Conservation (phyloP, 1,284 basidiomycete species). For the Ustilago sp. region DNA sequence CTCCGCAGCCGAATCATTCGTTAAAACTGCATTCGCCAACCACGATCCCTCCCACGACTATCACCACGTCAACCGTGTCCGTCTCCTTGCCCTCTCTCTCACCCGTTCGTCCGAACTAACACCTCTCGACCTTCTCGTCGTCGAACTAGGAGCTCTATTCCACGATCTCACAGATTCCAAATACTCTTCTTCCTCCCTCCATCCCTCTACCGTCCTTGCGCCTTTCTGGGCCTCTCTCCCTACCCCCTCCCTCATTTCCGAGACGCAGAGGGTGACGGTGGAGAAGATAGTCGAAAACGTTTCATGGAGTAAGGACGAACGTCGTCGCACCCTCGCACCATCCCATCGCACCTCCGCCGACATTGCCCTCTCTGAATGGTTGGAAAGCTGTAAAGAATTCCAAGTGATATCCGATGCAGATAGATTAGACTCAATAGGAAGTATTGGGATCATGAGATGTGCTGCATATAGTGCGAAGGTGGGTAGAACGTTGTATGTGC, state of each 20-base stretch:
- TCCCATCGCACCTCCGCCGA: constrained; percentile 14
- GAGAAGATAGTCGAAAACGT: constrained; percentile 81
- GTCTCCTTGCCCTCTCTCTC: constrained; percentile 79
- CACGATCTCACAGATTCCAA: constrained; percentile 91
- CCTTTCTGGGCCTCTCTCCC: constrained; percentile 24
- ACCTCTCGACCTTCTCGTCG: constrained; percentile 76
- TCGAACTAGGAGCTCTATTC: constrained; percentile 81
- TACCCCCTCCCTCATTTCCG: neutral
- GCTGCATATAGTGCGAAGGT: constrained; percentile 81
- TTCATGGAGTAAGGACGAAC: constrained; percentile 85
- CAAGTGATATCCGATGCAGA: constrained; percentile 94
- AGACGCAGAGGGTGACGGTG: constrained; percentile 52
- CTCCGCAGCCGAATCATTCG: constrained; percentile 24
- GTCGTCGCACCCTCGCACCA: constrained; percentile 1
- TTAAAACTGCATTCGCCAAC: constrained; percentile 75
- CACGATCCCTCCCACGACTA: constrained; percentile 92
- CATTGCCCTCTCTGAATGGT: constrained; percentile 74
- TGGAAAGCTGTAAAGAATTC: constrained; percentile 80
- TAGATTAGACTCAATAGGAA: constrained; percentile 89
- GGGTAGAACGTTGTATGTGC: constrained; percentile 78
- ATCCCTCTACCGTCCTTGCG: constrained; percentile 14
- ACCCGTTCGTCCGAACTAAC: constrained; percentile 72
- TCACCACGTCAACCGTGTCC: constrained; percentile 87
- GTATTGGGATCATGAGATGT: constrained; percentile 87
- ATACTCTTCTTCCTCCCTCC: constrained; percentile 71